Conservation (phyloP, 192 early-diverging fungal genomes). For the Rhizophagus sp. region DNA sequence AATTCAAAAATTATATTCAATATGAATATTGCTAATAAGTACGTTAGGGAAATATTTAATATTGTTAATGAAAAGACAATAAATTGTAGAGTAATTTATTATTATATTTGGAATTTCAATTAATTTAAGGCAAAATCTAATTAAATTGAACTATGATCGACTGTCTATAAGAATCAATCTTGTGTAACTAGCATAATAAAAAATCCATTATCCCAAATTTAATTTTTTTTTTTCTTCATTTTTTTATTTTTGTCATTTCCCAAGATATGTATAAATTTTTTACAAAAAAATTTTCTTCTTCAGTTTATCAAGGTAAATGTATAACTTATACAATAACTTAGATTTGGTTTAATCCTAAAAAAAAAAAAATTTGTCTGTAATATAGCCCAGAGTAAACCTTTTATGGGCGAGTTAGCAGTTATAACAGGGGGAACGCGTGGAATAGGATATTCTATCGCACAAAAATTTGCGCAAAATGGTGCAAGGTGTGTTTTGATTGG, state of each 20-base stretch:
- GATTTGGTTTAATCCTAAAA: not conserved
- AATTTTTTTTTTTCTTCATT: not conserved
- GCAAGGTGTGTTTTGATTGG: conserved; percentile 59
- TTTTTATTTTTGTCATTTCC: not conserved
- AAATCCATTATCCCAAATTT: not conserved
- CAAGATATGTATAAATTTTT: not conserved
- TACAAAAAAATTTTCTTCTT: not conserved
- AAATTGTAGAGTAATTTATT: too few relatives aligned
- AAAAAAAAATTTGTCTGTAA: not conserved
- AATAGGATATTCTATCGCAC: conserved; percentile 69
- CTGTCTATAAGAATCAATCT: too few relatives aligned
- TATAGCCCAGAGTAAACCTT: not conserved
- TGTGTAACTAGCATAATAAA: not conserved
- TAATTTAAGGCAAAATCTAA: too few relatives aligned
- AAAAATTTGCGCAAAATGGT: conserved; percentile 60
- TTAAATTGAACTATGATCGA: too few relatives aligned
- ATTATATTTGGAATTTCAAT: too few relatives aligned
- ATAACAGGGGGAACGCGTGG: conserved; percentile 79
- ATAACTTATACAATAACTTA: not conserved
- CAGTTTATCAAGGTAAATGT: not conserved
- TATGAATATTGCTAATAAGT: too few relatives aligned
- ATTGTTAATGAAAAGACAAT: too few relatives aligned
- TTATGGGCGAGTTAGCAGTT: conserved; percentile 12
- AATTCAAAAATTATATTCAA: too few relatives aligned
- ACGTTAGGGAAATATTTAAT: too few relatives aligned